Evolutionary conservation across 305 asterid genomes (phyloP).

Genomic region (Fraxinus sp.): DNA sequence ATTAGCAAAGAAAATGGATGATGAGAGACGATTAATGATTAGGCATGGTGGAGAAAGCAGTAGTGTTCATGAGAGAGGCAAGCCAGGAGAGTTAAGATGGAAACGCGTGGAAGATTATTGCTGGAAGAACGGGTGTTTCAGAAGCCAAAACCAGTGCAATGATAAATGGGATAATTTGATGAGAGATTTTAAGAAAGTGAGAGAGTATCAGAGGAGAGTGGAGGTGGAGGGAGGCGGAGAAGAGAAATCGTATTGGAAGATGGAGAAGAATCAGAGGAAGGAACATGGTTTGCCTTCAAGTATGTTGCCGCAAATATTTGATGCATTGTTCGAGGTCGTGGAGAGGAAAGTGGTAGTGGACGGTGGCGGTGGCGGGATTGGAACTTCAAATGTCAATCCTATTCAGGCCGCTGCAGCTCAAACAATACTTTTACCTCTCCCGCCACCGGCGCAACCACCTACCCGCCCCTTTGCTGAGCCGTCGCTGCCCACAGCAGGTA

Average conservation of each 20-base stretch:
- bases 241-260: constrained; percentile 62
- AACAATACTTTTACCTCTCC: constrained; percentile 30
- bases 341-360: constrained; percentile 38
- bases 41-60: no score
- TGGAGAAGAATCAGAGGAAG: constrained; percentile 73
- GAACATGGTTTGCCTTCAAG: constrained; percentile 66
- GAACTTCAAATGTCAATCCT: no score
- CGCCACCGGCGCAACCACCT: constrained; percentile 22
- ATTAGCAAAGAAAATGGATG: constrained; percentile 81
- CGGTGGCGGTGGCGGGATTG: not conserved
- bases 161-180: constrained; percentile 95
- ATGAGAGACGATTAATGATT: constrained; percentile 36
- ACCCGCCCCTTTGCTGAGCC: constrained; percentile 33
- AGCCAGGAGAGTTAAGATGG: constrained; percentile 90
- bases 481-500: constrained; percentile 49
- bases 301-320: constrained; percentile 74
- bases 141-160: constrained; percentile 93
- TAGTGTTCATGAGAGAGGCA: constrained; percentile 35
- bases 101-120: constrained; percentile 96
- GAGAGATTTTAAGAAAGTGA: constrained; percentile 91
- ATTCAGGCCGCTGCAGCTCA: constrained; percentile 28
- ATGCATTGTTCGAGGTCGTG: constrained; percentile 66
- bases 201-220: constrained; percentile 56
- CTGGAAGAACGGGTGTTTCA: constrained; percentile 67
- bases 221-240: constrained; percentile 16